Base-by-base conservation (phyloP, 768 basidiomycete species). In the Serpula lacrymans region DNA sequence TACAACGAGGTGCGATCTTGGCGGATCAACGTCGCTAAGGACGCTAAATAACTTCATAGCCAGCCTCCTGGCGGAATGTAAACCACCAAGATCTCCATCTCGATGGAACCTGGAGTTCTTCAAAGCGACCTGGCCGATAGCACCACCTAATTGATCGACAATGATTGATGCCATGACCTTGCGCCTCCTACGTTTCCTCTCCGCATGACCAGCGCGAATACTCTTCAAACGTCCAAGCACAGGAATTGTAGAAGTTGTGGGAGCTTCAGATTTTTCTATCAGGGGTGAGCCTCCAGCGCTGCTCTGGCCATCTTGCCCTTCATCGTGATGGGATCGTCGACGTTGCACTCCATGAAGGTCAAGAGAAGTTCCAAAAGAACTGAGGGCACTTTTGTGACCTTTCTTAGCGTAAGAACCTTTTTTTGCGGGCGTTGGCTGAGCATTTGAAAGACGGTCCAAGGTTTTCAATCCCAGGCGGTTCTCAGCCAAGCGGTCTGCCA, bases 401-500 rank as follows among this genome's bases (percentile, higher is more conserved):
- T 69, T 71, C 54, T 67, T 76, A 8, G 49, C 51, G 37, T 75
- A 69, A 1, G 63, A 63, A 5, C 54, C 42, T 43, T 63, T 71
- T 54, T 65, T 74, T 34, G 48, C 18, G 3, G 64, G 50, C 4
- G 66, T 47, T 4, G 74, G 72, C 6, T 80, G 76, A 4, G 79
- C 82, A 54, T 82, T 82, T 3, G 86, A 87, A 25, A 88, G 70
- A 21, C 71, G 71, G 56, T 88, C 85, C 16, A 89, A 68, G 2
- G 82, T 84, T 50, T 73, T 78, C 22, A 89, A 65, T 7, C 80
- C 87, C 26, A 83, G 62, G 23, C 72, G 72, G 49, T 88, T 89
- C 58, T 86, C 84, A 6, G 69, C 65, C 12, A 88, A 62, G 26
- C 86, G 80, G 40, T 88, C 86, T 8, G 83, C 78, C 16, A 88